These are phyloP conservation scores for Cutaneotrichosporon sp. DNA, from an alignment of 1,284 basidiomycete species.

Conservation along the genomic window DNA sequence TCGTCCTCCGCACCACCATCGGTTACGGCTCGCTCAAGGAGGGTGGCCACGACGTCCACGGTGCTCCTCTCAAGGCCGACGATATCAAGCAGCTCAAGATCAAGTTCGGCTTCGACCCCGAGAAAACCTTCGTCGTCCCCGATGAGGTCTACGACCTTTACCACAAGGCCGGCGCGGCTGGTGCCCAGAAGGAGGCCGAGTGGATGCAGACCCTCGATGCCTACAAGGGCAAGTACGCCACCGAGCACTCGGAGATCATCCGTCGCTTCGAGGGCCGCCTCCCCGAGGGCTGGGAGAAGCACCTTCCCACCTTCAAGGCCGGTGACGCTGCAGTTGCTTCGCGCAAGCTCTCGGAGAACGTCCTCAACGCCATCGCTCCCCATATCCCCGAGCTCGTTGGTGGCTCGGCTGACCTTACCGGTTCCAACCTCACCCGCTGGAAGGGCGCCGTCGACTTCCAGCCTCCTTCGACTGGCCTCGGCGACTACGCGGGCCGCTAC, in stretches of 20 bases:
- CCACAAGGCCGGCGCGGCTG: constrained; percentile 65
- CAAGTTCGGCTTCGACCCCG: constrained; percentile 79
- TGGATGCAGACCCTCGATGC: constrained; percentile 72
- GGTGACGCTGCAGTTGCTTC: constrained; percentile 81
- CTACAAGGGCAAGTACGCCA: constrained; percentile 76
- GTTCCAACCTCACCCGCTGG: constrained; percentile 88
- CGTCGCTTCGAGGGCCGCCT: constrained; percentile 82
- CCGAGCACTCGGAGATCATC: constrained; percentile 78
- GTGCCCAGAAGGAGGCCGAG: constrained; percentile 68
- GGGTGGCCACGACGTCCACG: constrained; percentile 91
- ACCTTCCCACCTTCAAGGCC: constrained; percentile 72
- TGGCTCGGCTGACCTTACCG: constrained; percentile 90
- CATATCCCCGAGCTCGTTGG: constrained; percentile 79
- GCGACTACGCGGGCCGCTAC: constrained; percentile 82
- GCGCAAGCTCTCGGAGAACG: constrained; percentile 89
- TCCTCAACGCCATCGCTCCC: constrained; percentile 72
- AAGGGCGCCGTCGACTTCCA: constrained; percentile 80
- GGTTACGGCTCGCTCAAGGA: constrained; percentile 89
- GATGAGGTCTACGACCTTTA: constrained; percentile 72
- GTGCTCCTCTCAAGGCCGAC: constrained; percentile 86
- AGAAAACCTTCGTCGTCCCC: constrained; percentile 77
- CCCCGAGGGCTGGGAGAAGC: constrained; percentile 81
- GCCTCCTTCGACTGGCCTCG: constrained; percentile 77
- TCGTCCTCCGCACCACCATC: constrained; percentile 84
- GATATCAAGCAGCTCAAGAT: constrained; percentile 81